Conservation (phyloP, 108 stramenopile genomes). For the Stephanodiscus triporus region DNA sequence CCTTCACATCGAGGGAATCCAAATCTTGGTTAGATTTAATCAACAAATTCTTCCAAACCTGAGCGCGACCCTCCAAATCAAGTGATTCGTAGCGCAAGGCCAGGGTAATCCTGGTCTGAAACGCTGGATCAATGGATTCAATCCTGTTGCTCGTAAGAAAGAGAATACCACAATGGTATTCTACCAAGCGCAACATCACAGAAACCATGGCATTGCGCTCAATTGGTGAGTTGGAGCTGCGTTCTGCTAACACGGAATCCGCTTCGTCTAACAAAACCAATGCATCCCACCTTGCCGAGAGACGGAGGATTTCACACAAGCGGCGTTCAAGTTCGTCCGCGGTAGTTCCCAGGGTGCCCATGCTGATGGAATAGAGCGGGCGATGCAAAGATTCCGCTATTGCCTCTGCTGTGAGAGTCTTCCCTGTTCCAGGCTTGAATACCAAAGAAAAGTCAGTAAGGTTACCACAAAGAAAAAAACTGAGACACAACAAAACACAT, state of each 20-base stretch:
- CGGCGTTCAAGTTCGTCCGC: conserved; percentile 57
- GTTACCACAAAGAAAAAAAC: neutral
- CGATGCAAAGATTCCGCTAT: conserved; percentile 61
- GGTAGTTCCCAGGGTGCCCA: conserved; percentile 71
- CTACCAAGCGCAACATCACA: conserved; percentile 71
- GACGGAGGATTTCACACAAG: conserved; percentile 56
- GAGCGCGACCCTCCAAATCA: conserved; percentile 44
- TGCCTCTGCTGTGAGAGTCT: conserved; percentile 78
- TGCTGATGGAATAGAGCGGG: conserved; percentile 62
- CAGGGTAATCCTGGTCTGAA: conserved; percentile 69
- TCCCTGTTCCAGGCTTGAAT: conserved; percentile 61
- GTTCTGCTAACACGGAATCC: conserved; percentile 62
- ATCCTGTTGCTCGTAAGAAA: conserved; percentile 74
- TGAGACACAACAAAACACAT: neutral
- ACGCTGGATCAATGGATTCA: conserved; percentile 74
- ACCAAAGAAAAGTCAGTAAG: neutral
- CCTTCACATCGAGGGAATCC: conserved; percentile 42
- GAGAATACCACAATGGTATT: conserved; percentile 68
- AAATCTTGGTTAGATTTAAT: conserved; percentile 48
- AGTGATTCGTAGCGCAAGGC: conserved; percentile 64
- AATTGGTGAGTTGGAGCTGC: conserved; percentile 51
- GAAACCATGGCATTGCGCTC: conserved; percentile 80
- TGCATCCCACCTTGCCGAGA: conserved; percentile 64
- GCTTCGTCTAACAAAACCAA: conserved; percentile 71
- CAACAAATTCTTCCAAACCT: conserved; percentile 67